phyloP scores from a whole-genome alignment of 164 flowering plant genomes.

The Piper longum region DNA sequence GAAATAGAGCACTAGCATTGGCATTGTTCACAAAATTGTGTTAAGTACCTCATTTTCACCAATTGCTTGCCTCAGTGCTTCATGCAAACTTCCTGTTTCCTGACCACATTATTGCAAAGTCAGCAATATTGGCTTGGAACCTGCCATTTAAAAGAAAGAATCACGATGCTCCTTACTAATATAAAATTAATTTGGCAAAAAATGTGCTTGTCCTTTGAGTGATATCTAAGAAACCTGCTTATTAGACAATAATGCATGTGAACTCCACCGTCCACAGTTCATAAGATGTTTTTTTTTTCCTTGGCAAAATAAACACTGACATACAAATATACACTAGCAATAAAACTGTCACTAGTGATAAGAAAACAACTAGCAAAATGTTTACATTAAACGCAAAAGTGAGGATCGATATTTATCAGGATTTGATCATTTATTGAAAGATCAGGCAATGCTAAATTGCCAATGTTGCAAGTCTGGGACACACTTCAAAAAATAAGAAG shows the following conservation, averaged over 20 bases:
- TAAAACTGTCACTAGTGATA: not conserved
- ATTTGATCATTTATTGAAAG: too few species aligned
- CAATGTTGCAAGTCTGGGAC: not conserved
- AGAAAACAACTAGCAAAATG: too few species aligned
- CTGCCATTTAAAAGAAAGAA: constrained; percentile 41
- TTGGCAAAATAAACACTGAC: not conserved
- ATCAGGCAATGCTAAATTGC: too few species aligned
- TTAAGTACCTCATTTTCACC: constrained; percentile 48
- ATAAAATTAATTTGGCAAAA: not conserved
- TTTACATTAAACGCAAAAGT: too few species aligned
- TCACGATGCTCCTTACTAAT: constrained; percentile 32
- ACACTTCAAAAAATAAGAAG: not conserved
- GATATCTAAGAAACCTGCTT: not conserved
- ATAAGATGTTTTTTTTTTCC: not conserved
- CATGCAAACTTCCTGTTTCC: constrained; percentile 70
- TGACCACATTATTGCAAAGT: constrained; percentile 77
- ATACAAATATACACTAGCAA: not conserved
- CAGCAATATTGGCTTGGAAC: constrained; percentile 60
- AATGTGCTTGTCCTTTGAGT: not conserved
- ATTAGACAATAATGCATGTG: not conserved
- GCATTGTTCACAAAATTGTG: too few species aligned
- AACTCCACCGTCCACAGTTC: not conserved
- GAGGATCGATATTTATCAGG: too few species aligned
- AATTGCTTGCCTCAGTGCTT: constrained; percentile 67
- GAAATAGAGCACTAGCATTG: too few species aligned